Evolutionary conservation across 2,329 filamentous ascomycete species (phyloP), one percentile per base, ranked within the genome.

Genomic region (Cordyceps militaris): DNA sequence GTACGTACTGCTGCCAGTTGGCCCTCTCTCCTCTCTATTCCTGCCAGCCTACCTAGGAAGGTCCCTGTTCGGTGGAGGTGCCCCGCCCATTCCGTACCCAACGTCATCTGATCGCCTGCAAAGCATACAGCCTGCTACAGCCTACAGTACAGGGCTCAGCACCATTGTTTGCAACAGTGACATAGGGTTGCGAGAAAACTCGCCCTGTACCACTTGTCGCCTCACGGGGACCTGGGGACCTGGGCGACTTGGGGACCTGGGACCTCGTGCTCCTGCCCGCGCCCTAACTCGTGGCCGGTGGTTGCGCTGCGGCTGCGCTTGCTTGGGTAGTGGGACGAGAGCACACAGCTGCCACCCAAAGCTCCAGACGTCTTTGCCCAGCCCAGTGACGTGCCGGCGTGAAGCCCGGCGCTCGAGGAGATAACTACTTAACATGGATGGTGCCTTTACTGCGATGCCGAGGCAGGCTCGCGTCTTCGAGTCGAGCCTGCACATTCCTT

Each of bases 391-490:
- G 28, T 55, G 34, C 43, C 34, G 42, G 42, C 30, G 42, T 28
- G 32, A 55, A n/a, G 52, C 42, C 42, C 36, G 24, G 23, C 14
- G 26, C 55, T 57, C 46, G 16, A 30, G 43, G 21, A 51, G 49
- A 50, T 50, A 57, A 55, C n/a, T 38, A 38, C 38, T 44, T 46
- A 53, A 36, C 16, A 52, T 58, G 56, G 48, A 46, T 5, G 51
- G 36, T 26, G 24, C 57, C 46, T 55, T 55, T 53, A n/a, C 46
- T 38, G 19, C 46, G 23, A 38, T 43, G 51, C 50, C 57, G 34
- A 47, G 47, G 28, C 46, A 52, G n/a, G 47, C 53, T 47, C 44
- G 36, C 6, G 28, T 60, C 19, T 60, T 60, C 36, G 58, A 57
- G 21, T 57, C 58, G n/a, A 43, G 53, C 24, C 24, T 57, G 26